Evolutionary conservation across 2,329 filamentous ascomycete genomes (phyloP), one percentile per base, ranked within the genome.

Genomic region (Diplodia mutila): DNA sequence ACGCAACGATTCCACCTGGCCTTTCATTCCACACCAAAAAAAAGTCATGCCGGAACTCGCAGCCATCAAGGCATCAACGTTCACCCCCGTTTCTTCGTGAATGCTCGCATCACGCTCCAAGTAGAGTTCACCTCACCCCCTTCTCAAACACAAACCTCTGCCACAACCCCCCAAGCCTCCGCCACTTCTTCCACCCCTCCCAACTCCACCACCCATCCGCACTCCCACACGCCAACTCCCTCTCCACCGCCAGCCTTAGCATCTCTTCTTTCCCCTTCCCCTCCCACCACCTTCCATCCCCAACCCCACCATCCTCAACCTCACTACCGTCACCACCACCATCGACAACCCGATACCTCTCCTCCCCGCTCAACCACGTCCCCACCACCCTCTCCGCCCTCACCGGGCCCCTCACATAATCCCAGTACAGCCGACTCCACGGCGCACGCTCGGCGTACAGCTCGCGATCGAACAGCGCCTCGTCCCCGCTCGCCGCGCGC

Each of bases 371-470:
- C 25, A 63, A 34, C 34, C 27, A 11, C 29, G n/a, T n/a, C n/a
- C 29, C 54, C 12, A 59, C 23, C 34, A 46, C 12, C 21, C n/a
- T 27, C 57, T 61, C 57, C 25, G 57, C 57, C 39, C 25, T 21
- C 23, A 32, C 25, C 27, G 67, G 67, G 11, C 8, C 18, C 48
- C 54, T 23, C 37, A 69, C 49, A 9, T 39, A 68, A 18, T 23
- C 71, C 76, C 76, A 78, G 49, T 77, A 77, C 9, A 77, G 64
- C 37, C 70, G 69, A 54, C 72, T 74, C 61, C 74, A 70, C 12
- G 72, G 67, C 37, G 70, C 70, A 32, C 65, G 64, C 0, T 68
- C 63, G n/a, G 68, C 61, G 25, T 73, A 73, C 42, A 78, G 72
- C 0, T 69, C 71, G 4, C 32, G n/a, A 16, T 77, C 72, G 42